phyloP scores from a whole-genome alignment of 208 protist genomes.

The Leishmania lainsoni region DNA sequence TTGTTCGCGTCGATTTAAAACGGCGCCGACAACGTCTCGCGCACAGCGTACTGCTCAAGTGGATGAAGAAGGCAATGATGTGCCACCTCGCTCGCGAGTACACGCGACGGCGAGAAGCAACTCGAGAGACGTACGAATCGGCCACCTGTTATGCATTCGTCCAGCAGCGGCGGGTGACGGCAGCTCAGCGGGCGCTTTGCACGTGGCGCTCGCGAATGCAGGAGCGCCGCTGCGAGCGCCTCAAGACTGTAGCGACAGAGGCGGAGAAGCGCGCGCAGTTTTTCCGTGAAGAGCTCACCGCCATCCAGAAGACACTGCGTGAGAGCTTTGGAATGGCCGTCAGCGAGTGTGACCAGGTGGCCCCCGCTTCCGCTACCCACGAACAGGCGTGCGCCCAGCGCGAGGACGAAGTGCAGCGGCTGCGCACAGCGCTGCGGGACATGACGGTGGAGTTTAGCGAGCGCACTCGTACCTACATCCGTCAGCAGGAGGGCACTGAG shows the following conservation, averaged over 20 bases:
- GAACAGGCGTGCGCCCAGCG: conserved; percentile 23
- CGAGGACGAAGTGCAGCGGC: conserved; percentile 43
- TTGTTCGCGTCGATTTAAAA: neutral
- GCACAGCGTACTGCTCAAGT: conserved; percentile 15
- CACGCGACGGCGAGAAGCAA: neutral
- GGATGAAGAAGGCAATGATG: conserved; percentile 36
- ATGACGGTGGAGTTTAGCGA: conserved; percentile 65
- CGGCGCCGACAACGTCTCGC: conserved; percentile 8
- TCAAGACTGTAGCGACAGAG: conserved; percentile 7
- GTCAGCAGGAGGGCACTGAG: conserved; percentile 55
- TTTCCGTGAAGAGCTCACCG: conserved; percentile 26
- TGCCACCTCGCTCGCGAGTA: conserved; percentile 25
- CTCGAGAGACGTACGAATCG: conserved; percentile 7
- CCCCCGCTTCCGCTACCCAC: neutral
- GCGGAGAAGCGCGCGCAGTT: conserved; percentile 27
- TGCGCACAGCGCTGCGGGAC: conserved; percentile 51
- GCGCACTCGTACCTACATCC: conserved; percentile 55
- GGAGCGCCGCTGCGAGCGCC: neutral
- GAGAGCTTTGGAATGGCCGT: conserved; percentile 2
- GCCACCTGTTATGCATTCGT: conserved; percentile 14
- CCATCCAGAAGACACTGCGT: conserved; percentile 20
- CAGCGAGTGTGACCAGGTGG: conserved; percentile 13
- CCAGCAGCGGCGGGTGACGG: neutral
- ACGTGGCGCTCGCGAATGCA: conserved; percentile 21
- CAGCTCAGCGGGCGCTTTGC: neutral